Evolutionary conservation across 164 flowering plant species (phyloP), one percentile per base, ranked within the genome.

Genomic region (Pachysandra terminalis): DNA sequence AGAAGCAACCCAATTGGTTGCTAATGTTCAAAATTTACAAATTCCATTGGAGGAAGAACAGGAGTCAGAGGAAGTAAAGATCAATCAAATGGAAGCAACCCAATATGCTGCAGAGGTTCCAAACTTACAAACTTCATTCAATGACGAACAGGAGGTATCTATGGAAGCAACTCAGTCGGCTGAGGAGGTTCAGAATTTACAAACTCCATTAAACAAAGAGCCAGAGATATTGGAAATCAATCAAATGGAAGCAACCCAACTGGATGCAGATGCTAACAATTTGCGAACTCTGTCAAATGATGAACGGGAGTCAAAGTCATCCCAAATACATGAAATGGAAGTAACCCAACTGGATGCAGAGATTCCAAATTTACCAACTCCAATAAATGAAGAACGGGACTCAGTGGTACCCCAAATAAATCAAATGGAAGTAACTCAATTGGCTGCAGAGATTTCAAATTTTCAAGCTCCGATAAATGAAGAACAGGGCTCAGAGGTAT

Each of bases 341-440:
- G 32, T 51, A 58, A 57, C 54, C 24, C 55, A 67, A 45, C 40
- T 25, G 26, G 26, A 26, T 26, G 22, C 8, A 22, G 53, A 67
- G 19, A 19, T 60, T 26, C 63, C 45, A 67, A 58, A 19, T 67
- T 58, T 67, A 1, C 63, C 57, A 58, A 67, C 70, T 45, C 70
- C 70, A n/a, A n/a, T n/a, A n/a, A n/a, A n/a, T n/a, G n/a, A n/a
- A n/a, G n/a, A n/a, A n/a, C n/a, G n/a, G n/a, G n/a, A n/a, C n/a
- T 0, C 26, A 23, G 56, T 49, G 66, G 22, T 24, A 56, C 37
- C 7, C 23, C 19, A 23, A 54, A 55, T 21, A 22, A 40, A 16
- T 54, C 14, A 40, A 19, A 66, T 66, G 69, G 61, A 66, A 40
- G 41, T 41, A 56, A 55, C 51, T 14, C 52, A 66, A n/a, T n/a